Conservation (phyloP, 2,329 filamentous ascomycete species). For the Sporothrix brasiliensis region DNA sequence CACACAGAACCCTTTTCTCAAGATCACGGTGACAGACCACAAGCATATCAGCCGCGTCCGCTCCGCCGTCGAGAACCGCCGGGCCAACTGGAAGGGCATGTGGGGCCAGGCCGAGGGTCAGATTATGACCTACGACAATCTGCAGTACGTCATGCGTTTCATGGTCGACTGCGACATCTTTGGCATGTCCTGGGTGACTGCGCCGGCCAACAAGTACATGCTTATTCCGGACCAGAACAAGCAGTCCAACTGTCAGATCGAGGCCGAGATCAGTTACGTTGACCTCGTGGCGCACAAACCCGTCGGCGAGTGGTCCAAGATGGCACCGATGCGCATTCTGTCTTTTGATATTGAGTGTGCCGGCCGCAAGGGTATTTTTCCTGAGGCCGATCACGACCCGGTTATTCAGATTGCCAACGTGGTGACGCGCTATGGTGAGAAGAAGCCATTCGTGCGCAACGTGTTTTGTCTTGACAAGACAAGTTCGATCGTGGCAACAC, state of each 20-base stretch:
- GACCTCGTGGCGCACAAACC: slow-evolving; percentile 85
- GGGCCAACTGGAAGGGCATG: slow-evolving; percentile 86
- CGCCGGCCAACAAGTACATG: slow-evolving; percentile 71
- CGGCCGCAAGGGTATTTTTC: slow-evolving; percentile 95
- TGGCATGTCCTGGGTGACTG: slow-evolving; percentile 98
- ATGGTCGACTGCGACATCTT: slow-evolving; percentile 96
- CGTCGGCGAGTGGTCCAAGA: slow-evolving; percentile 95
- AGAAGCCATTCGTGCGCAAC: slow-evolving; percentile 92
- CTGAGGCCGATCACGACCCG: slow-evolving; percentile 85
- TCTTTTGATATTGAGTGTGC: slow-evolving; percentile 99
- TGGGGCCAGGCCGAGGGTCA: slow-evolving; percentile 71
- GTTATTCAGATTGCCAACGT: slow-evolving; percentile 98
- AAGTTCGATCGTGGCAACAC: slow-evolving; percentile 90
- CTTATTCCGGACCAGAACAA: slow-evolving; percentile 67
- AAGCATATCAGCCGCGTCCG: slow-evolving; percentile 80
- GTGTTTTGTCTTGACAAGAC: slow-evolving; percentile 95
- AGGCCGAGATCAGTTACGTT: slow-evolving; percentile 79
- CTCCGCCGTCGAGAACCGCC: slow-evolving; percentile 70
- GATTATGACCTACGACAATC: slow-evolving; percentile 91
- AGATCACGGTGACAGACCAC: slow-evolving; percentile 88
- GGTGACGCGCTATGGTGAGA: slow-evolving; percentile 91
- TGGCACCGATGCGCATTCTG: slow-evolving; percentile 87
- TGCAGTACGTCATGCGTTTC: slow-evolving; percentile 92
- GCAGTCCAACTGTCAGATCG: slow-evolving; percentile 95
- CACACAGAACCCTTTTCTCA: slow-evolving; percentile 85